Percentiles rank a stretch among this genome's conserved stretches.
Evolutionary conservation across 192 early-diverging fungal genomes (phyloP).

Genomic region (Funneliformis geosporum): DNA sequence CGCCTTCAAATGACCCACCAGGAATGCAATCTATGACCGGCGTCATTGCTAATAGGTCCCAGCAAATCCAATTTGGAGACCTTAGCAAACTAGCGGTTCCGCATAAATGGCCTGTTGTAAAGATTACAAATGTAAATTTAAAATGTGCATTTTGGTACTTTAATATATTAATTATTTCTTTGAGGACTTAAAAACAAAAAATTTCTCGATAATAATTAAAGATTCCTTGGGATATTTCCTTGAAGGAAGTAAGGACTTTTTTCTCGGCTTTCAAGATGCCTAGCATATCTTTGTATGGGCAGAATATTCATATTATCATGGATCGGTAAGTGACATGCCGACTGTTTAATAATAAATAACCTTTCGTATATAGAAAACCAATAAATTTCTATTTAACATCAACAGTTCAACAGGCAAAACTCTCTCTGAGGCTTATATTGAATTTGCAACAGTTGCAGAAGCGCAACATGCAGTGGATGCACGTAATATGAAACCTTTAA

Average conservation of each 20-base stretch:
- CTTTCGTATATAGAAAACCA: neutral
- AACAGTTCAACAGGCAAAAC: slow-evolving; percentile 73
- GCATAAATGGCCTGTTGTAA: slow-evolving; percentile 27
- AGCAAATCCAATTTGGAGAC: slow-evolving; percentile 12
- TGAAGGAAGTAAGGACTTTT: slow-evolving; percentile 51
- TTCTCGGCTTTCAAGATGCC: slow-evolving; percentile 48
- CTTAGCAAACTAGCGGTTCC: slow-evolving; percentile 22
- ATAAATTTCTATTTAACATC: neutral
- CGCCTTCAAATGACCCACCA: neutral
- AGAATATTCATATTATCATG: slow-evolving; percentile 56
- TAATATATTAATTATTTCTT: no score
- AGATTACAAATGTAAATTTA: slow-evolving; percentile 20
- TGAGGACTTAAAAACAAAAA: no score
- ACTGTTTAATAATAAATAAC: neutral
- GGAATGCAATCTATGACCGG: neutral
- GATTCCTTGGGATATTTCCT: slow-evolving; percentile 66
- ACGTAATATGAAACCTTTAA: slow-evolving; percentile 58
- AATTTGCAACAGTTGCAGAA: slow-evolving; percentile 55
- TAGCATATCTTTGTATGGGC: slow-evolving; percentile 42
- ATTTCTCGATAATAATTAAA: no score
- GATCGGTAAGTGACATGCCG: slow-evolving; percentile 25
- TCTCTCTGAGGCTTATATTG: slow-evolving; percentile 65
- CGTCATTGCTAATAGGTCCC: neutral
- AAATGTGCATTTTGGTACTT: no score
- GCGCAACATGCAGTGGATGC: slow-evolving; percentile 56